Evolutionary conservation across 2,329 filamentous ascomycete species (phyloP), one percentile per base, ranked within the genome.

Genomic region (Aspergillus proliferans): DNA sequence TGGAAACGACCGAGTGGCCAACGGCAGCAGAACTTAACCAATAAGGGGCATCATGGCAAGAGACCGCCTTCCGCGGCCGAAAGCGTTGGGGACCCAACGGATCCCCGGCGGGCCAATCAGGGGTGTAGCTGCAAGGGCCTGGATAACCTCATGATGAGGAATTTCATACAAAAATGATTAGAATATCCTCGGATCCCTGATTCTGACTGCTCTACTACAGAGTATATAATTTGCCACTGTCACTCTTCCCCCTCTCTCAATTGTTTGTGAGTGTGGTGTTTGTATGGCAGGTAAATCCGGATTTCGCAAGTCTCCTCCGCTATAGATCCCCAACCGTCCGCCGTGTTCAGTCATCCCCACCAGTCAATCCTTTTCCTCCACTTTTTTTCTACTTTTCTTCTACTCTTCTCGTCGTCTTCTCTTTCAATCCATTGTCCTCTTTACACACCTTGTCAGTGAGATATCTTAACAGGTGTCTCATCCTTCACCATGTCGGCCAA

Each of bases 51-150:
- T 15, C 15, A 15, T 15, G 15, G 15, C 15, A 15, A 15, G 15
- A 15, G 15, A 53, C 52, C 49, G 44, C 47, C 49, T 47, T 45
- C 46, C 48, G 47, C 44, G 49, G 45, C 40, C 21, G 46, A 64
- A 66, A 66, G 56, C 50, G 63, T 66, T 66, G 63, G 63, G 60
- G 59, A 66, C 60, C 62, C 63, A 65, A 65, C 59, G 51, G 52
- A 58, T 55, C 47, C 48, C n/a, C 28, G 26, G 21, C 33, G 43
- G 50, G 54, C 56, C 56, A 59, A 57, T 54, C 57, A 54, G 18
- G 4, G 38, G n/a, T 19, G 14, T n/a, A 45, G 26, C 24, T 18
- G 26, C 26, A 30, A 30, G 26, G 26, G 26, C 26, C 9, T 30
- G 26, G 5, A 30, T 30, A 30, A 30, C 26, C 26, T 30, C 26